These are phyloP conservation scores for Alopecurus myosuroides DNA, from an alignment of 176 grass and related monocot species.

Conservation along the genomic window DNA sequence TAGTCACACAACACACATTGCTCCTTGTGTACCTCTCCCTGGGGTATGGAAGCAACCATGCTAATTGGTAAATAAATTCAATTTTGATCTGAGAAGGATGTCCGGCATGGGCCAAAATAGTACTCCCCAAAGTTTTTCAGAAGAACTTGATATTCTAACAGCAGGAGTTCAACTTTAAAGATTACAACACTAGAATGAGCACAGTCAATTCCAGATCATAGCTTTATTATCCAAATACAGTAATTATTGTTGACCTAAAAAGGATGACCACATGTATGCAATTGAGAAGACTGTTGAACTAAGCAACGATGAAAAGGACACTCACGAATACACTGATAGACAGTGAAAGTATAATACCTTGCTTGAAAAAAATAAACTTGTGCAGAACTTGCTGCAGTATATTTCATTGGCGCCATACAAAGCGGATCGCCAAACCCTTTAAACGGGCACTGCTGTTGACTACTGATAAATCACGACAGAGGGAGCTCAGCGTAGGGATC, in stretches of 20 bases:
- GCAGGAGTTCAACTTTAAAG: not conserved
- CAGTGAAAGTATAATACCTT: not conserved
- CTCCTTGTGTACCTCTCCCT: not conserved
- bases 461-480: not conserved
- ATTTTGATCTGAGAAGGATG: not conserved
- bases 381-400: not conserved
- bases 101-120: not conserved
- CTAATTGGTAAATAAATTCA: not conserved
- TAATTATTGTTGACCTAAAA: not conserved
- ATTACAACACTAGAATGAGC: not conserved
- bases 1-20: not conserved
- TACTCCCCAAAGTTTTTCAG: not conserved
- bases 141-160: slow-evolving; percentile 3
- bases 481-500: slow-evolving; percentile 17
- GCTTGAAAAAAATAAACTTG: not conserved
- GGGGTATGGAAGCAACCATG: not conserved
- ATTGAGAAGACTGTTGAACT: not conserved
- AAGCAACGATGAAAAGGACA: not conserved
- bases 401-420: not conserved
- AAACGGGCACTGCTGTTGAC: not conserved
- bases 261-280: not conserved
- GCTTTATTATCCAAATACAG: not conserved
- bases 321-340: not conserved
- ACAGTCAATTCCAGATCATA: not conserved
- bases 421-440: not conserved